Base-by-base conservation (phyloP, 495 filamentous ascomycete genomes). In the Talaromyces stipitatus region DNA sequence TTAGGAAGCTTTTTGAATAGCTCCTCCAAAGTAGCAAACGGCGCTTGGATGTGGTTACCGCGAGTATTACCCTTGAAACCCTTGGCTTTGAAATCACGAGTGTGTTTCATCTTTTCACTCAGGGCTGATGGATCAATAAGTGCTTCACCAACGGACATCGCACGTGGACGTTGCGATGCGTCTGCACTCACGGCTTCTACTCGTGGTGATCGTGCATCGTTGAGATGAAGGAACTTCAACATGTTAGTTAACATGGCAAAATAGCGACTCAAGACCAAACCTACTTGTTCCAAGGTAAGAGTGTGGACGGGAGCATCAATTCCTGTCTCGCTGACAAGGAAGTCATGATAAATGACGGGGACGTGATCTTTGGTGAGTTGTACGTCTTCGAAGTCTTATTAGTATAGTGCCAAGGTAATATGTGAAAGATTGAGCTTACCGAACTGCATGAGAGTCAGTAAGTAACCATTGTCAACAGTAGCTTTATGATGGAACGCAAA, bases 311-410 rank as follows among this genome's bases (percentile, higher is more conserved):
- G 95, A 0, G 92, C 95, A 69, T 99, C 95, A 57, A 96, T 95
- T 1, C 95, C 95, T 0, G 95, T 99, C 72, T 99, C 95, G 66
- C 91, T 96, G 69, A 99, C 94, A 14, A 99, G 78, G 63, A 99
- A 99, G 70, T 99, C 95, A 68, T 99, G 95, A 69, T 99, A 99
- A 62, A 99, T 96, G 63, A 99, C 92, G 16, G 95, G 95, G 7
- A 99, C 91, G 69, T 94, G 92, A 66, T 99, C 95, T 65, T 99
- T 99, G 16, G 95, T 99, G 48, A 99, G 78, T 66, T 99, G 95
- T 2, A 99, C 94, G 66, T 98, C 94, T 64, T 87, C n/a, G 59
- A 51, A 32, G 24, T 24, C 28, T 26, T 12, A 47, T 36, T 29
- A 41, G n/a, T 64, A 59, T 28, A 20, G 38, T 5, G 7, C 5